phyloP scores from a whole-genome alignment of 2,329 filamentous ascomycete species.

The Graphiopsis chlorocephala region DNA sequence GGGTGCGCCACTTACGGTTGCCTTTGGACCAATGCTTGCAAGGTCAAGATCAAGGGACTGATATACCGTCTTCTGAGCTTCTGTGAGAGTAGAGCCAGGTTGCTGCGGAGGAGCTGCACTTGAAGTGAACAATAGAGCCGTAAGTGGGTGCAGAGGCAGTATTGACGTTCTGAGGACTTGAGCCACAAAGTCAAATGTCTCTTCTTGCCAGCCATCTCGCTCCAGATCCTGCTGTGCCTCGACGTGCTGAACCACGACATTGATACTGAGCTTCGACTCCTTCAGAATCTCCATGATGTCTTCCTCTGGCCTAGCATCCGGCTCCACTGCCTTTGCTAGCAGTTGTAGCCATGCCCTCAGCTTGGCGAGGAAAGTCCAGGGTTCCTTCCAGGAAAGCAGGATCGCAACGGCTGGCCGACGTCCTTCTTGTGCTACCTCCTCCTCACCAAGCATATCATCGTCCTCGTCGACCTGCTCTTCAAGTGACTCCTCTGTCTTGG shows the following conservation, averaged over 20 bases:
- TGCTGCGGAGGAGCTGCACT: conserved; percentile 34
- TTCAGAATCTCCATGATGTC: conserved; percentile 82
- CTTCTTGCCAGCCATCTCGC: conserved; percentile 90
- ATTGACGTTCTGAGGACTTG: conserved; percentile 89
- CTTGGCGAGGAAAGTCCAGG: conserved; percentile 88
- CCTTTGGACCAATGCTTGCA: conserved; percentile 23
- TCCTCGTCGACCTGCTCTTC: conserved; percentile 16
- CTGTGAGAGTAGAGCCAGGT: conserved; percentile 30
- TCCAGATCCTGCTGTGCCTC: conserved; percentile 90
- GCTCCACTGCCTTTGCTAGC: conserved; percentile 69
- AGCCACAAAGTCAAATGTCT: conserved; percentile 92
- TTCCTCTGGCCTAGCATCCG: conserved; percentile 57
- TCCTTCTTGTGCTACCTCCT: conserved; percentile 11
- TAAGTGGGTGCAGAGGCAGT: conserved; percentile 62
- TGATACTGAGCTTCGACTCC: conserved; percentile 83
- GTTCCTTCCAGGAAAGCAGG: conserved; percentile 92
- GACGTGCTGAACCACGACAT: conserved; percentile 93
- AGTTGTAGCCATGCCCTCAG: conserved; percentile 86
- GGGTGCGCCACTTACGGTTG: conserved; percentile 49
- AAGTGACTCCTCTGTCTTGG: conserved; percentile 17
- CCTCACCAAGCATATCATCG: conserved; percentile 18
- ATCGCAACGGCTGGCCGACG: conserved; percentile 60
- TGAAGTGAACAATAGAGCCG: conserved; percentile 51
- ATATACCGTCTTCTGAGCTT: conserved; percentile 74
- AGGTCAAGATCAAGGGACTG: conserved; percentile 64